Percentiles rank a stretch among this genome's conserved stretches.
Conservation (phyloP, 1,139 yeast genomes). For the Pichia sp. region DNA sequence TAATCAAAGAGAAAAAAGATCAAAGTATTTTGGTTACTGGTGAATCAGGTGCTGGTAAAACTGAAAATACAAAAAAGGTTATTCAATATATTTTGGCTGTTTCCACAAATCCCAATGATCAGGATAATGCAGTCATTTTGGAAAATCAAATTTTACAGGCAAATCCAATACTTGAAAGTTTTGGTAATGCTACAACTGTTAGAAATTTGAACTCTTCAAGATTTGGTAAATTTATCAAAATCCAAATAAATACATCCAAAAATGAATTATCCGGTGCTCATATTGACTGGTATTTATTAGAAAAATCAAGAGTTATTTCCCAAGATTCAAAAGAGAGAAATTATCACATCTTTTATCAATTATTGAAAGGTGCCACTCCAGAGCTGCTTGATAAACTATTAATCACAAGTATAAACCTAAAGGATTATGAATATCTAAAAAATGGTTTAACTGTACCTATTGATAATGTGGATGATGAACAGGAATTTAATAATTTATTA, state of each 20-base stretch:
- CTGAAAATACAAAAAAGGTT: constrained; percentile 94
- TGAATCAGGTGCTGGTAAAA: constrained; percentile 97
- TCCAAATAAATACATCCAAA: constrained; percentile 44
- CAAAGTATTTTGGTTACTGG: constrained; percentile 95
- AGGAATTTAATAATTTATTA: constrained; percentile 55
- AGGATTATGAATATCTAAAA: constrained; percentile 53
- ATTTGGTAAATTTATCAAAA: constrained; percentile 92
- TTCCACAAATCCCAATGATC: constrained; percentile 35
- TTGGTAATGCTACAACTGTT: constrained; percentile 96
- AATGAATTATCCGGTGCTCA: constrained; percentile 82
- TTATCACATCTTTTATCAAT: constrained; percentile 88
- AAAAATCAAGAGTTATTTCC: constrained; percentile 86
- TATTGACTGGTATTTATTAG: constrained; percentile 89
- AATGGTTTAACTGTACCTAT: constrained; percentile 45
- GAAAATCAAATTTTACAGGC: constrained; percentile 88
- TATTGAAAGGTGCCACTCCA: constrained; percentile 60
- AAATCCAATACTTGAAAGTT: constrained; percentile 90
- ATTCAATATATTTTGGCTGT: constrained; percentile 86
- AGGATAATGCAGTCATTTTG: constrained; percentile 34
- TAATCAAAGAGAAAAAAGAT: constrained; percentile 63
- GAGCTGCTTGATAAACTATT: constrained; percentile 44
- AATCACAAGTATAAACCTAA: constrained; percentile 37
- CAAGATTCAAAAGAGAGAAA: constrained; percentile 77
- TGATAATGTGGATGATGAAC: constrained; percentile 67
- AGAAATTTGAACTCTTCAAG: constrained; percentile 93